Conservation (phyloP, 257 asterid genomes). For the Nicotiana obtusifolia region DNA sequence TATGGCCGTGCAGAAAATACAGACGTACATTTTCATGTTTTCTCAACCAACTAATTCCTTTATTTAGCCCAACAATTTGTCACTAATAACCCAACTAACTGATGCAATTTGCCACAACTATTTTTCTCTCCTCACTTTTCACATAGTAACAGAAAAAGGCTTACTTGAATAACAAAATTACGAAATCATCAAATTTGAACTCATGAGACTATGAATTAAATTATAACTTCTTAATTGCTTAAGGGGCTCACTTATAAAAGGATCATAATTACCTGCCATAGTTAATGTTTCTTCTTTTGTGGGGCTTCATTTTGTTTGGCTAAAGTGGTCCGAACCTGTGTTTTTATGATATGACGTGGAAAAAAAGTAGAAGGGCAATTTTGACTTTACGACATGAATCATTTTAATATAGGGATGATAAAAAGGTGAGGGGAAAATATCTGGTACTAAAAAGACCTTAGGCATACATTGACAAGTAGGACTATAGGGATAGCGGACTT, state of each 20-base stretch:
- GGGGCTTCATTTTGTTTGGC: background rate
- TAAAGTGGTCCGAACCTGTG: background rate
- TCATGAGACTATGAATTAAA: too few species aligned
- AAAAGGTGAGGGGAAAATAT: background rate
- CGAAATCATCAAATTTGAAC: background rate
- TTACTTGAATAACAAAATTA: background rate
- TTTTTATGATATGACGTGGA: background rate
- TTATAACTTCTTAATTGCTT: background rate
- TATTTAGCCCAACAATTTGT: background rate
- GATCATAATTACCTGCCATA: too few species aligned
- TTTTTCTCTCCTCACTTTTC: background rate
- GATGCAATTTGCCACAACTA: background rate
- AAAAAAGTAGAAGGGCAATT: constrained; percentile 16
- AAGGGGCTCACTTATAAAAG: too few species aligned
- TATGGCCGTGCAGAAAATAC: background rate
- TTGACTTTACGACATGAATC: constrained; percentile 5
- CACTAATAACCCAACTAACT: background rate
- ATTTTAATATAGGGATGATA: background rate
- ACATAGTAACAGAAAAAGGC: background rate
- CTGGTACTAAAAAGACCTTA: constrained; percentile 25
- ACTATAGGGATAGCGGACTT: constrained; percentile 42
- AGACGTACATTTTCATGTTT: background rate
- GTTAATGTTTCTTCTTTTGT: too few species aligned
- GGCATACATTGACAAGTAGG: background rate
- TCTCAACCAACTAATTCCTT: background rate